These are phyloP conservation scores for Ocimum tenuiflorum DNA, from an alignment of 257 asterid species.

Conservation along the genomic window DNA sequence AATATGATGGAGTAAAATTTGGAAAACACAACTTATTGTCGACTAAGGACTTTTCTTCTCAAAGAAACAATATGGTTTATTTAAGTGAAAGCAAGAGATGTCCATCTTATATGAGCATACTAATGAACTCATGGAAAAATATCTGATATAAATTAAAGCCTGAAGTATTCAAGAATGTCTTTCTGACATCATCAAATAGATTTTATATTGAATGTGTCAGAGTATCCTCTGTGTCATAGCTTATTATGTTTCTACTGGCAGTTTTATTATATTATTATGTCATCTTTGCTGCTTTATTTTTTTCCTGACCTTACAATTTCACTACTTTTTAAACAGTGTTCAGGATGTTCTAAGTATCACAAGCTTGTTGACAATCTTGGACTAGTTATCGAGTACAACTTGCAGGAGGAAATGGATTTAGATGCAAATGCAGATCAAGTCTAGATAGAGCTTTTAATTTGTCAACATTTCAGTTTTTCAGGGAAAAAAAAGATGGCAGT, in stretches of 20 bases:
- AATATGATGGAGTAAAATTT: not conserved
- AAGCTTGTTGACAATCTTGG: conserved; percentile 92
- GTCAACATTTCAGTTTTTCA: not conserved
- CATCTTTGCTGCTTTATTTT: not conserved
- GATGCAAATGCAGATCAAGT: conserved; percentile 39
- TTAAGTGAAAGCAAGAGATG: not conserved
- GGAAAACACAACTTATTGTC: not conserved
- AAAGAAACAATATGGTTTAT: not conserved
- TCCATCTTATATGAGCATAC: not conserved
- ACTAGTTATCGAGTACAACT: conserved; percentile 69
- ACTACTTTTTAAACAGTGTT: conserved; percentile 50
- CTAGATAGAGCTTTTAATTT: conserved; percentile 24
- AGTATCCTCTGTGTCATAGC: not conserved
- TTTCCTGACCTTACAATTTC: not conserved
- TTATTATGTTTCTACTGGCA: not conserved
- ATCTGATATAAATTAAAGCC: not conserved
- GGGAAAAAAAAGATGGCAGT: not conserved
- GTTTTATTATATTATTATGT: not conserved
- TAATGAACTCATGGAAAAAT: not conserved
- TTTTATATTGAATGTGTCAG: not conserved
- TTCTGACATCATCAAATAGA: not conserved
- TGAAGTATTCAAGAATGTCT: not conserved
- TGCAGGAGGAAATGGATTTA: conserved; percentile 46
- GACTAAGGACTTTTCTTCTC: conserved; percentile 2
- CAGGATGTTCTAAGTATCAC: conserved; percentile 87